Evolutionary conservation across 768 basidiomycete genomes (phyloP), one percentile per base, ranked within the genome.

Genomic region (Lentinus tigrinus): DNA sequence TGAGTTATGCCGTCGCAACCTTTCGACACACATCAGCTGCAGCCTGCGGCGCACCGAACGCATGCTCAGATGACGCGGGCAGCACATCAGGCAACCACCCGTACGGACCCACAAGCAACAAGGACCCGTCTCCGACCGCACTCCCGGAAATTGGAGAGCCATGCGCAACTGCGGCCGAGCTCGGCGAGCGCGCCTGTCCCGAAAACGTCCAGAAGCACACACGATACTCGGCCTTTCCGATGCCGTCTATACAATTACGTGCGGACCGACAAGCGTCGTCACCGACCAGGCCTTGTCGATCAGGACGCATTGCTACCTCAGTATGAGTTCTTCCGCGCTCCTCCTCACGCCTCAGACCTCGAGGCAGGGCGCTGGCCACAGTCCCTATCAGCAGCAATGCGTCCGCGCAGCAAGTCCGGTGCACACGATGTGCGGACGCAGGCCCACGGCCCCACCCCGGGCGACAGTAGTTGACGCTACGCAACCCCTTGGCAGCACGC

Each of bases 141-240:
- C n/a, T n/a, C n/a, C n/a, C n/a, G n/a, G n/a, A n/a, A n/a, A n/a
- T n/a, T n/a, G n/a, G n/a, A 17, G 16, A 13, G 16, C 7, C 31
- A 31, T 31, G 31, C 31, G 52, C 57, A 49, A 58, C 52, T 42
- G 47, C 46, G 52, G 11, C 57, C 52, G 52, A 48, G 27, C 38
- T 39, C 28, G 27, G 51, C 46, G 21, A 46, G 43, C 19, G 43
- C 21, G 21, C 43, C 23, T 46, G 47, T 52, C 52, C 52, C 6
- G 39, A 52, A 44, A 52, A 58, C 44, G 46, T 17, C 46, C 37
- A 49, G 38, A 58, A 58, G 57, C 52, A 53, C 50, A 17, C 57
- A 53, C 57, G 57, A 58, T 53, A 31, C 46, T 58, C 57, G 57
- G 51, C 24, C 46, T 39, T 42, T 17, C 52, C 52, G 37, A 19